phyloP scores from a whole-genome alignment of 2,329 filamentous ascomycete species.

The Botrytis tulipae region DNA sequence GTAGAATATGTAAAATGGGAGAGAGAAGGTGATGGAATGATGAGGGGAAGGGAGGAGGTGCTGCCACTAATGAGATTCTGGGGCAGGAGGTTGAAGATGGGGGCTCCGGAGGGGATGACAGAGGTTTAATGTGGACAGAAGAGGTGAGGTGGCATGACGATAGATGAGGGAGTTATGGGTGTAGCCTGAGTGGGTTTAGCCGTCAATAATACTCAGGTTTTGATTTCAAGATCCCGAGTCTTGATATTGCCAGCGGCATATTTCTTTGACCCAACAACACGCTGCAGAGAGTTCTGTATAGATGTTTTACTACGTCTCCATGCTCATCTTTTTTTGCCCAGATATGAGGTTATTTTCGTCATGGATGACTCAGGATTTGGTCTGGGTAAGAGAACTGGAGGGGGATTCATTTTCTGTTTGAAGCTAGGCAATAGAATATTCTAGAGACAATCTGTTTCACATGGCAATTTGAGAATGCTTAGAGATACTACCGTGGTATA shows the following conservation, averaged over 20 bases:
- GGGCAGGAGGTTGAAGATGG: slow-evolving; percentile 59
- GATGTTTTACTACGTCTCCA: not conserved
- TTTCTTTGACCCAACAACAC: not conserved
- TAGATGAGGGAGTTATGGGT: not conserved
- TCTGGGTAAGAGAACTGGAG: not conserved
- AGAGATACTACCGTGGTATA: not conserved
- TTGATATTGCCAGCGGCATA: not conserved
- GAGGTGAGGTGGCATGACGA: not conserved
- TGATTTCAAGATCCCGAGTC: accelerated
- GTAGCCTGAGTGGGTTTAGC: not conserved
- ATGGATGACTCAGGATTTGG: not conserved
- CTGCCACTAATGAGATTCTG: slow-evolving; percentile 85
- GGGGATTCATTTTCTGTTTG: not conserved
- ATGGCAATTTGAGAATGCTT: not conserved
- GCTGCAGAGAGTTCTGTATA: not conserved
- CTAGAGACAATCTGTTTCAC: not conserved
- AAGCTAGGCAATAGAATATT: not conserved
- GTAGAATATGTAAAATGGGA: slow-evolving; percentile 69
- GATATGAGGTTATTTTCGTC: not conserved
- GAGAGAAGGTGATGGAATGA: slow-evolving; percentile 75
- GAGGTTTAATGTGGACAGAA: slow-evolving; percentile 41
- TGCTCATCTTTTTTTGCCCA: not conserved
- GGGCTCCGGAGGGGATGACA: slow-evolving; percentile 52
- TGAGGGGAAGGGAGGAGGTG: slow-evolving; percentile 79
- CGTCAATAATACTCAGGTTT: not conserved